Conservation (phyloP, 306 rosid genomes). For the Rosa multiflora region DNA sequence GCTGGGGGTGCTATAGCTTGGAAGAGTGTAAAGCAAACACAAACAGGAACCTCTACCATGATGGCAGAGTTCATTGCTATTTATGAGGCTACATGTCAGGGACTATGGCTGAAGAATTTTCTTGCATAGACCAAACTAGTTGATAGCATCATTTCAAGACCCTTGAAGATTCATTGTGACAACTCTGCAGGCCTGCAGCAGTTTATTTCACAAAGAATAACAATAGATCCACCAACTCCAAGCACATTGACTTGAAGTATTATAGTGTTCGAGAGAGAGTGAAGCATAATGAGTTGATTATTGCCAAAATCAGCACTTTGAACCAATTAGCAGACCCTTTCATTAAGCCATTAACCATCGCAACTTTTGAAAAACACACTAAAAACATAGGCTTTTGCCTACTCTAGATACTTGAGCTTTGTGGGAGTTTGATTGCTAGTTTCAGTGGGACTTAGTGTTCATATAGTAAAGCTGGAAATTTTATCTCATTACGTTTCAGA, state of each 20-base stretch:
- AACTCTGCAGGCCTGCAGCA: too few relatives aligned
- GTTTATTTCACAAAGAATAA: too few relatives aligned
- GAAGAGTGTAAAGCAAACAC: not conserved
- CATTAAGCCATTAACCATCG: not conserved
- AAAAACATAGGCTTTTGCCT: not conserved
- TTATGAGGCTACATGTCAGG: too few relatives aligned
- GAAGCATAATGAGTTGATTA: not conserved
- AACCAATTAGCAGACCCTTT: not conserved
- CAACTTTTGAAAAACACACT: not conserved
- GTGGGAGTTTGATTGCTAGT: not conserved
- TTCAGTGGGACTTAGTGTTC: not conserved
- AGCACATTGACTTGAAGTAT: too few relatives aligned
- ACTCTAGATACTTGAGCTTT: not conserved
- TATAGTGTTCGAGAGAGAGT: too few relatives aligned
- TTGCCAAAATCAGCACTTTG: not conserved
- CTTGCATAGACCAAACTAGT: too few relatives aligned
- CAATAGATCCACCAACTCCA: too few relatives aligned
- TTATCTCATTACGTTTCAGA: too few relatives aligned
- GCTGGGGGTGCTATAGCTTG: not conserved
- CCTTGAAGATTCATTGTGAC: too few relatives aligned
- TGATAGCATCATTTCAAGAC: too few relatives aligned
- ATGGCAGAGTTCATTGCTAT: not conserved
- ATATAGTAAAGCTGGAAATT: not conserved
- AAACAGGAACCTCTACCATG: not conserved
- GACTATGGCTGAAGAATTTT: too few relatives aligned